These are phyloP conservation scores for Saccharomyces hybrid DNA, from an alignment of 1,139 yeast species.

Conservation along the genomic window DNA sequence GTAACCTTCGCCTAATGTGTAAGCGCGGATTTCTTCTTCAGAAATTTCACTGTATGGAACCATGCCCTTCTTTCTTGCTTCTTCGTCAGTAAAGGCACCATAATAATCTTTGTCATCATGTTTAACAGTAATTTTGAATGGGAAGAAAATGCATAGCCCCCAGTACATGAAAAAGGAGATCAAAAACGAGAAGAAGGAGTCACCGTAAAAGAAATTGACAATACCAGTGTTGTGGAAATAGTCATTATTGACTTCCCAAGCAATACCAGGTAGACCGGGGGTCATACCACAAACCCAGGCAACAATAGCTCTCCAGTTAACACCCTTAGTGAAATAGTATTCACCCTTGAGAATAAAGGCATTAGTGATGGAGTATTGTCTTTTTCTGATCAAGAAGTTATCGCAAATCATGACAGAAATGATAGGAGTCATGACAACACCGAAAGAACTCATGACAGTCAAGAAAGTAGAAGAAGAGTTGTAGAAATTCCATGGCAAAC, in stretches of 20 bases:
- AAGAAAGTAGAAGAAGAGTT: slow-evolving; percentile 39
- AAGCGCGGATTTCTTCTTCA: slow-evolving; percentile 21
- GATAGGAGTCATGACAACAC: slow-evolving; percentile 40
- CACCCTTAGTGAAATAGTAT: slow-evolving; percentile 35
- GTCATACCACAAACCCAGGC: slow-evolving; percentile 37
- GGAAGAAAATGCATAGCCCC: slow-evolving; percentile 33
- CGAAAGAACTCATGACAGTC: slow-evolving; percentile 39
- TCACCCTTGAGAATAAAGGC: slow-evolving; percentile 34
- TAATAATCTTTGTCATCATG: slow-evolving; percentile 36
- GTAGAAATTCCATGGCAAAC: slow-evolving; percentile 45
- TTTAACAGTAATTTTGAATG: slow-evolving; percentile 32
- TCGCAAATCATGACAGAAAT: slow-evolving; percentile 39
- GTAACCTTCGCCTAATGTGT: slow-evolving; percentile 4
- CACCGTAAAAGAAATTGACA: slow-evolving; percentile 37
- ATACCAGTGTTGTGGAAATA: slow-evolving; percentile 32
- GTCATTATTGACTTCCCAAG: slow-evolving; percentile 30
- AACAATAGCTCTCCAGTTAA: slow-evolving; percentile 38
- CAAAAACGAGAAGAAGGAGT: slow-evolving; percentile 36
- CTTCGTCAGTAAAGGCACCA: slow-evolving; percentile 34
- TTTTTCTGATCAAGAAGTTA: slow-evolving; percentile 34
- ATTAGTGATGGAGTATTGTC: slow-evolving; percentile 34
- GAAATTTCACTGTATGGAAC: slow-evolving; percentile 28
- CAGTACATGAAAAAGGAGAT: slow-evolving; percentile 36
- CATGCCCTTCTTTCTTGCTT: slow-evolving; percentile 31
- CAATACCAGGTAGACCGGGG: slow-evolving; percentile 41